Conservation (phyloP, 164 flowering plant genomes). For the Vitis rotundifolia region DNA sequence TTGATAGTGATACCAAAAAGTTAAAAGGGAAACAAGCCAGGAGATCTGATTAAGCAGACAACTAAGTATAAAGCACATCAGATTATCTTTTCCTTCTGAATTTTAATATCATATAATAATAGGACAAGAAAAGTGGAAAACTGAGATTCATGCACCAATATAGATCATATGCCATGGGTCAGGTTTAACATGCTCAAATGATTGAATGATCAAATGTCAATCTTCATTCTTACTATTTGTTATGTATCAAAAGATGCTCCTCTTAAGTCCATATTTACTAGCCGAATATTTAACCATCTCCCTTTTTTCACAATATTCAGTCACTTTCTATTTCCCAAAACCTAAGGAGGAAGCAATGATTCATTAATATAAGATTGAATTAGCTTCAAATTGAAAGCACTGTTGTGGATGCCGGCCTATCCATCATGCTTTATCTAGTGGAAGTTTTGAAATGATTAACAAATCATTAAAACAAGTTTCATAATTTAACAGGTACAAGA, state of each 20-base stretch:
- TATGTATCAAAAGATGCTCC: background rate
- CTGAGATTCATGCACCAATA: background rate
- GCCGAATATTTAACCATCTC: background rate
- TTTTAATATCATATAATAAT: too few relatives aligned
- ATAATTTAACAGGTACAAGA: too few relatives aligned
- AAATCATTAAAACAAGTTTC: too few relatives aligned
- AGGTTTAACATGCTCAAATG: background rate
- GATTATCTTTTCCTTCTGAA: too few relatives aligned
- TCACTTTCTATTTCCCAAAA: background rate
- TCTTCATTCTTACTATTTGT: too few relatives aligned
- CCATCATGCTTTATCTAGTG: too few relatives aligned
- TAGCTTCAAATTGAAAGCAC: too few relatives aligned
- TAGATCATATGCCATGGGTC: too few relatives aligned
- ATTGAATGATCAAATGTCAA: background rate
- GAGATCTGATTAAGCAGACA: background rate
- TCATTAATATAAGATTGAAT: too few relatives aligned
- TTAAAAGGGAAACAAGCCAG: background rate
- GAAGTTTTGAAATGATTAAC: too few relatives aligned
- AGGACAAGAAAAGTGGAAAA: background rate
- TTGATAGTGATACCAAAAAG: constrained; percentile 5
- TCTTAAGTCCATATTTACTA: background rate
- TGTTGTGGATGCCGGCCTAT: too few relatives aligned
- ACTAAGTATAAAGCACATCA: background rate
- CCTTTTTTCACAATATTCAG: background rate
- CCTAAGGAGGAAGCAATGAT: too few relatives aligned